Base-by-base conservation (phyloP, 495 filamentous ascomycete species). In the Penicillium lividum region DNA sequence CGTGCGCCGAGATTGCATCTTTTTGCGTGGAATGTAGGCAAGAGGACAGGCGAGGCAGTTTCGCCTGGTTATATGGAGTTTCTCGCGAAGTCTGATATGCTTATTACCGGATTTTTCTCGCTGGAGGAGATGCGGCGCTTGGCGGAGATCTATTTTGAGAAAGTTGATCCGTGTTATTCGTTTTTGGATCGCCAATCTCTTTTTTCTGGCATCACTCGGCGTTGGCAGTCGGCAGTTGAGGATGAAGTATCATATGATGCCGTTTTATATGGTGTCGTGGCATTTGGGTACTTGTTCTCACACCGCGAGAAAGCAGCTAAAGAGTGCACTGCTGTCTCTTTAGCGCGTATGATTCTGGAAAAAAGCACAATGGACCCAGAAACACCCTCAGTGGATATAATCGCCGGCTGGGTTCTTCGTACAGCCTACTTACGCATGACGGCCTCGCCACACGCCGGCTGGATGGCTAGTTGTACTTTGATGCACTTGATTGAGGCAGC, bases 11-110 rank as follows among this genome's bases (percentile, higher is more conserved):
- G 78, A 44, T 57, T 85, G 55, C 80, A 84, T 57, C 72, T 82
- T 16, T 85, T 83, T 63, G 83, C 74, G 3, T 86, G 82, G 82
- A 83, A 84, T 61, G 64, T 77, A 8, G 80, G 81, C 1, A 72
- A 71, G 6, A 71, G 82, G 27, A 59, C 22, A 22, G 22, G 22
- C 22, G 22, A 22, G 22, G 1, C 22, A 22, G 1, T 22, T 22
- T 2, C 22, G 22, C 2, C 2, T 2, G 22, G 22, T 2, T 2
- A 22, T 22, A 22, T 22, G 22, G 22, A 22, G 22, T 22, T 1
- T 22, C 22, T 22, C 22, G 22, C 22, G 22, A 22, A 22, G 22
- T 22, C 22, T 22, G 22, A 22, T 22, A 68, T 45, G 30, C 59
- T 56, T 7, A 68, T 82, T 27, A 73, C 69, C 11, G 68, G 74